Conservation (phyloP, 2,329 filamentous ascomycete genomes). For the Neopestalotiopsis rosae region DNA sequence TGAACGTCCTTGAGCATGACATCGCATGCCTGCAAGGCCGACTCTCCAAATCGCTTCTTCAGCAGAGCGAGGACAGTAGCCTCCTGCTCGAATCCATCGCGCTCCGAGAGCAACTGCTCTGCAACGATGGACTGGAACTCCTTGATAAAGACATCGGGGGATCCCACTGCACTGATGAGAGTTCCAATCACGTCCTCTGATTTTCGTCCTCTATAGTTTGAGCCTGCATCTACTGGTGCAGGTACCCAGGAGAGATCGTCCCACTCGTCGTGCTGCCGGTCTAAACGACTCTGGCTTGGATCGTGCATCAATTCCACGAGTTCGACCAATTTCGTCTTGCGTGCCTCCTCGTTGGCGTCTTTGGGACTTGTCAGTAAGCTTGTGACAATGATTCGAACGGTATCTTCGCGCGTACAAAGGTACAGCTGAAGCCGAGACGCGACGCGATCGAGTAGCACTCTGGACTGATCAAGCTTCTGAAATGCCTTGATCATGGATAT, state of each 20-base stretch:
- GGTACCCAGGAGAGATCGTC: slow-evolving; percentile 93
- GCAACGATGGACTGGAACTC: slow-evolving; percentile 91
- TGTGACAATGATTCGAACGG: slow-evolving; percentile 77
- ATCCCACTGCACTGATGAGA: slow-evolving; percentile 85
- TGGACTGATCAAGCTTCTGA: slow-evolving; percentile 76
- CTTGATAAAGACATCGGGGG: slow-evolving; percentile 90
- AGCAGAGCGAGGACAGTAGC: slow-evolving; percentile 84
- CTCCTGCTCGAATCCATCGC: slow-evolving; percentile 76
- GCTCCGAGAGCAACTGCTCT: slow-evolving; percentile 74
- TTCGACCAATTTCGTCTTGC: slow-evolving; percentile 64
- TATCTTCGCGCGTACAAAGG: slow-evolving; percentile 77
- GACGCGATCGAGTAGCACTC: slow-evolving; percentile 77
- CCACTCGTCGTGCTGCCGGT: slow-evolving; percentile 71
- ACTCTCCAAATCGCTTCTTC: slow-evolving; percentile 87
- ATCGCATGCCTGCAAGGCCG: slow-evolving; percentile 87
- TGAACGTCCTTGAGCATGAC: slow-evolving; percentile 96
- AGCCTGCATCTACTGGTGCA: slow-evolving; percentile 89
- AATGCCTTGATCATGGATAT: slow-evolving; percentile 81
- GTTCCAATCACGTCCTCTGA: slow-evolving; percentile 92
- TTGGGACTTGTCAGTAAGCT: slow-evolving; percentile 70
- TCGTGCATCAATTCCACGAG: slow-evolving; percentile 71
- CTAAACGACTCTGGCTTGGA: slow-evolving; percentile 58
- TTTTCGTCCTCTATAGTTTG: slow-evolving; percentile 88
- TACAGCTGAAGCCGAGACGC: slow-evolving; percentile 77
- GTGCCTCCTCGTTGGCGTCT: slow-evolving; percentile 45